Evolutionary conservation across 2,329 filamentous ascomycete genomes (phyloP).

Genomic region (Sarocladium brachiariae): DNA sequence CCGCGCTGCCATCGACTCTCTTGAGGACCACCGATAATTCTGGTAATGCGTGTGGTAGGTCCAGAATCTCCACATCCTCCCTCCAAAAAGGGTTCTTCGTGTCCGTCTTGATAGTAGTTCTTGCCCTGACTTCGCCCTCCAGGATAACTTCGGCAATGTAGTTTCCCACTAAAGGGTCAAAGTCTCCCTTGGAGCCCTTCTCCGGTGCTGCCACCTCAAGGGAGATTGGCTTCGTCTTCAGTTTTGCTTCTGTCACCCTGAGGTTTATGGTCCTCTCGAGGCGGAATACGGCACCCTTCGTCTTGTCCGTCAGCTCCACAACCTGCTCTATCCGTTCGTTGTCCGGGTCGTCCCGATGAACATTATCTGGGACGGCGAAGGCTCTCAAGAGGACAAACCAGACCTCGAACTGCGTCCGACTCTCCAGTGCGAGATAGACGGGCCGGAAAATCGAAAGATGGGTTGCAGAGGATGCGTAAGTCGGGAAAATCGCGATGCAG

Average conservation of each 20-base stretch:
- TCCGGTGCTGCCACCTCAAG: slow-evolving; percentile 14
- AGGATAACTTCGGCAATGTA: slow-evolving; percentile 75
- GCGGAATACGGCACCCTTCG: slow-evolving; percentile 47
- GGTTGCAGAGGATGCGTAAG: slow-evolving; percentile 71
- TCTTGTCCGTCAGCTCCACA: slow-evolving; percentile 31
- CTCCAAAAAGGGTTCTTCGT: slow-evolving; percentile 76
- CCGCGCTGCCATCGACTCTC: slow-evolving; percentile 45
- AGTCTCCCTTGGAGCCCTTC: slow-evolving; percentile 16
- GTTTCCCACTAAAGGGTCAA: slow-evolving; percentile 52
- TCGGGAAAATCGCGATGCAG: slow-evolving; percentile 92
- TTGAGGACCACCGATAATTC: slow-evolving; percentile 68
- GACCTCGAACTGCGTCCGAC: slow-evolving; percentile 85
- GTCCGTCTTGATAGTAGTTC: slow-evolving; percentile 64
- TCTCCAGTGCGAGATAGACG: slow-evolving; percentile 82
- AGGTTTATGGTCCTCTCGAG: slow-evolving; percentile 55
- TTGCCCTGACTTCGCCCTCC: slow-evolving; percentile 70
- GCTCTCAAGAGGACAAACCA: slow-evolving; percentile 91
- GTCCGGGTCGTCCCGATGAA: slow-evolving; percentile 50
- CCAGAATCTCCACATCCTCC: slow-evolving; percentile 70
- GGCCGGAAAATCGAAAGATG: slow-evolving; percentile 75
- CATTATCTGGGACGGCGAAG: slow-evolving; percentile 87
- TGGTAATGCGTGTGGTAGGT: slow-evolving; percentile 63
- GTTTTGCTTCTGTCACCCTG: slow-evolving; percentile 55
- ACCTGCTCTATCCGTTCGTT: slow-evolving; percentile 28
- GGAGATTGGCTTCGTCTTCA: slow-evolving; percentile 33